Percentiles rank a stretch among this genome's conserved stretches.
phyloP scores from a whole-genome alignment of 208 protist species.

The Acanthamoeba sp. region DNA sequence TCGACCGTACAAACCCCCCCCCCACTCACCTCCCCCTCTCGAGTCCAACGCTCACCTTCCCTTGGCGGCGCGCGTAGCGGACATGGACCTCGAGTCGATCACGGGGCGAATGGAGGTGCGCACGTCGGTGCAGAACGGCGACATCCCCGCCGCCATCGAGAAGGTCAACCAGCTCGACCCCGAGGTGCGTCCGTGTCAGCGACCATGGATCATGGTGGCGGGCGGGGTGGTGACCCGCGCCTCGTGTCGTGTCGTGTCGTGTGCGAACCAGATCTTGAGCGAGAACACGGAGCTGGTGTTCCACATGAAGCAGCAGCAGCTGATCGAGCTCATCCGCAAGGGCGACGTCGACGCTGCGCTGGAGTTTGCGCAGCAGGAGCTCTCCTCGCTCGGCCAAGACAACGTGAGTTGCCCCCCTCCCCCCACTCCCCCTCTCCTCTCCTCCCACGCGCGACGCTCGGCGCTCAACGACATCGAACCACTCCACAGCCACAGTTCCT shows the following conservation, averaged over 20 bases:
- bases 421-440: neutral
- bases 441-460: neutral
- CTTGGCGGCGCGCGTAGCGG: constrained; percentile 2
- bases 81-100: constrained; percentile 82
- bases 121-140: constrained; percentile 85
- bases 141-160: constrained; percentile 89
- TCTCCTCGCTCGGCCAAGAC: constrained; percentile 87
- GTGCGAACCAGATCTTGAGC: constrained; percentile 84
- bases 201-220: neutral
- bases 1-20: constrained; percentile 68
- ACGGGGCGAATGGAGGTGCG: constrained; percentile 87
- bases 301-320: constrained; percentile 90
- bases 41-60: too few species aligned
- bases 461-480: too few species aligned
- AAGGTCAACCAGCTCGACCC: constrained; percentile 90
- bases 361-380: constrained; percentile 90
- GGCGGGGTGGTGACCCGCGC: neutral
- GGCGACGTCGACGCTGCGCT: constrained; percentile 86
- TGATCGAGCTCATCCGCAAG: constrained; percentile 92
- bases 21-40: neutral
- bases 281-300: constrained; percentile 89
- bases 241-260: neutral
- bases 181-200: constrained; percentile 72
- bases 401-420: constrained; percentile 81
- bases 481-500: constrained; percentile 83